Evolutionary conservation across 345 rosid species (phyloP).

Genomic region (Pugionium dolabratum): DNA sequence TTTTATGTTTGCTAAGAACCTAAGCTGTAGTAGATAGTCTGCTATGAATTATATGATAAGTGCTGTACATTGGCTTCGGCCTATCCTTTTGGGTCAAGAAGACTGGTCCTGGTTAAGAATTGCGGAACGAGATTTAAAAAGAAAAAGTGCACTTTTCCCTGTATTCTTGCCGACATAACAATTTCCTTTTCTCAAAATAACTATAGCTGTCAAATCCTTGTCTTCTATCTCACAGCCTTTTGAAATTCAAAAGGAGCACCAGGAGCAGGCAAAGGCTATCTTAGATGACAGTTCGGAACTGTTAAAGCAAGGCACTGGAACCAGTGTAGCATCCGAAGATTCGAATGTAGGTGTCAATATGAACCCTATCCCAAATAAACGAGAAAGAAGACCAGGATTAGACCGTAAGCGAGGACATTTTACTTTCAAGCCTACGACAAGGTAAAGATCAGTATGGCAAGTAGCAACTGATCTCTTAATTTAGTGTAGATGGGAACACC

Average conservation of each 20-base stretch:
- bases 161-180: not conserved
- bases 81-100: not conserved
- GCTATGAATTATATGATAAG: not conserved
- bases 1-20: not conserved
- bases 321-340: slow-evolving; percentile 22
- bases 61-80: not conserved
- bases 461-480: not conserved
- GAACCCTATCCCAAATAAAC: slow-evolving; percentile 42
- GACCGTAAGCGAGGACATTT: slow-evolving; percentile 59
- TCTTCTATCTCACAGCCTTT: slow-evolving; percentile 52
- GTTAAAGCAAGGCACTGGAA: slow-evolving; percentile 30
- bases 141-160: not conserved
- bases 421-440: slow-evolving; percentile 60
- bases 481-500: not conserved
- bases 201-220: not conserved
- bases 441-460: slow-evolving; percentile 42
- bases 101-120: slow-evolving; percentile 5
- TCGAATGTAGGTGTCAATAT: slow-evolving; percentile 25
- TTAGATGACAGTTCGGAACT: slow-evolving; percentile 40
- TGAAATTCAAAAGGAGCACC: slow-evolving; percentile 47
- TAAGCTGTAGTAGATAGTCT: slow-evolving; percentile 17
- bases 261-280: slow-evolving; percentile 59
- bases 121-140: not conserved
- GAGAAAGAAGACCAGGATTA: slow-evolving; percentile 18
- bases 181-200: slow-evolving; percentile 14